Base-by-base conservation (phyloP, 2,329 filamentous ascomycete genomes). In the Aquanectria penicillioides region DNA sequence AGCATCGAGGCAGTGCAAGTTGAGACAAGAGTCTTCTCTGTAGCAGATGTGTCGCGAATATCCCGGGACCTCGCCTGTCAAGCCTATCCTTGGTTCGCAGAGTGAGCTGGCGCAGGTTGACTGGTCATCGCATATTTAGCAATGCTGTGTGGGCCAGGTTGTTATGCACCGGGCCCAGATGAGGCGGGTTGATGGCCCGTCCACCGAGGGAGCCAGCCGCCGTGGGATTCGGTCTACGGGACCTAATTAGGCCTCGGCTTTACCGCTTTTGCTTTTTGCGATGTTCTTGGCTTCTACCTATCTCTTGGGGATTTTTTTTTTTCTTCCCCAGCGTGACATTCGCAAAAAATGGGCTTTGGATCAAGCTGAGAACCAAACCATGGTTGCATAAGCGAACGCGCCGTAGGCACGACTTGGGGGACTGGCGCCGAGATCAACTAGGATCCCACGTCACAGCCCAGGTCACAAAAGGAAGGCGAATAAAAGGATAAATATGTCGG, bases 61-160 rank as follows among this genome's bases (percentile, higher is more conserved):
- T 57, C 47, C 33, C 4, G 6, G 28, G 17, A 41, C 18, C 17
- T 37, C 4, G 10, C 11, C 31, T 57, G 23, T 28, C 54, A 28
- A 47, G 40, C 40, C 33, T 47, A 52, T 50, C 46, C 46, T 51
- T 57, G 53, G 18, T 52, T 49, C 28, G 23, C 20, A 10, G 23
- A 25, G 23, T 52, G 34, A 47, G 25, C 33, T 57, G 54, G 47
- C 40, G 12, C 20, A 38, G 15, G 40, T 22, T 29, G 25, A 47
- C 25, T 51, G 38, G 33, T 20, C 23, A 41, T 37, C 26, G 33
- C 12, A 34, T 17, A 33, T 48, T 22, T 15, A 28, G 28, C 34
- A 40, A 26, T 36, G 20, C 29, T 25, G 31, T 28, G 38, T 52
- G 34, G 55, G 20, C 15, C 38, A 10, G n/a, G 18, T 31, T 48